These are phyloP conservation scores for Rhizoclosmatium globosum DNA, from an alignment of 192 early-diverging fungal genomes.

Conservation along the genomic window DNA sequence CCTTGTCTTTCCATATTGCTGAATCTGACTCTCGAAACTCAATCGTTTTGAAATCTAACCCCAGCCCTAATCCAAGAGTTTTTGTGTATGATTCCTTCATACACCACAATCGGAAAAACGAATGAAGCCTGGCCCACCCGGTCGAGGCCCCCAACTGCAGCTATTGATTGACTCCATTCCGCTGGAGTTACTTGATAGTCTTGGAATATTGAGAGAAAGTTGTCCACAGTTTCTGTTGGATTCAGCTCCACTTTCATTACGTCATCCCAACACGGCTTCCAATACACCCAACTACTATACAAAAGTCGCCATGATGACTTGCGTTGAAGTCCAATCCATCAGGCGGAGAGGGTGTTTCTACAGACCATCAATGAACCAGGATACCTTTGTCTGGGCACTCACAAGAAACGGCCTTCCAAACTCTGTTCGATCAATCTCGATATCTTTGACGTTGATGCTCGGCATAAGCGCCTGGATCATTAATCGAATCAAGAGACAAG, in stretches of 20 bases:
- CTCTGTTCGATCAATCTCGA: conserved; percentile 15
- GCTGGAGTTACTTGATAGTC: conserved; percentile 1
- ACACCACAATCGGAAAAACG: conserved; percentile 32
- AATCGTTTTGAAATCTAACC: conserved; percentile 25
- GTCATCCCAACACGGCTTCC: conserved; percentile 17
- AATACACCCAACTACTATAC: not conserved
- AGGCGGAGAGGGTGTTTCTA: conserved; percentile 1
- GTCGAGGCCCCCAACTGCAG: not conserved
- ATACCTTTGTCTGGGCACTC: not conserved
- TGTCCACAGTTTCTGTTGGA: not conserved
- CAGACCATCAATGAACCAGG: not conserved
- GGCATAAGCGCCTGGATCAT: not conserved
- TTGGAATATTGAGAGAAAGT: conserved; percentile 9
- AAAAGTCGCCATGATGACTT: conserved; percentile 32
- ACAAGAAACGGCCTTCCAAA: conserved; percentile 24
- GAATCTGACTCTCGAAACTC: conserved; percentile 2
- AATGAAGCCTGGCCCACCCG: not conserved
- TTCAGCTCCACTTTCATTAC: conserved; percentile 22
- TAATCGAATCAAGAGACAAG: not conserved
- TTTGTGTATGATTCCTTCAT: conserved; percentile 34
- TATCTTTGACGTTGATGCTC: not conserved
- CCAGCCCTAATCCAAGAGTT: conserved; percentile 22
- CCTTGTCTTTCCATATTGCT: conserved; percentile 5
- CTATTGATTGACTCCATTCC: conserved; percentile 11
- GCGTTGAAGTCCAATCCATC: conserved; percentile 17